Conservation (phyloP, 352 stramenopile species). For the Phytopythium helicoides region DNA sequence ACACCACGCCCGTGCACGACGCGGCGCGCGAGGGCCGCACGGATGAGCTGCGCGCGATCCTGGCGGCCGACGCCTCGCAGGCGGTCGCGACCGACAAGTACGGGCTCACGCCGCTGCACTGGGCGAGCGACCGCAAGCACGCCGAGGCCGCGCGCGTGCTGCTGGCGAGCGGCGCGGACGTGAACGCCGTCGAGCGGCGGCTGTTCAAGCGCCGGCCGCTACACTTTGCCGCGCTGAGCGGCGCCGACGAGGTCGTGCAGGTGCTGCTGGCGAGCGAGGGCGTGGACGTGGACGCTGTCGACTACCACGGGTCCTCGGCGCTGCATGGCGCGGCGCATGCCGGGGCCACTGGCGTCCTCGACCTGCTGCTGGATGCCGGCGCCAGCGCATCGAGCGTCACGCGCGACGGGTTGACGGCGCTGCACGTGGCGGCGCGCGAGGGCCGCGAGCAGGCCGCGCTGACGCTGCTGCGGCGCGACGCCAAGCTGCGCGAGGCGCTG, state of each 20-base stretch:
- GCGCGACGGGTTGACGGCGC: conserved; percentile 21
- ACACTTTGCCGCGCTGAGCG: conserved; percentile 57
- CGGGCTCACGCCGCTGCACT: conserved; percentile 66
- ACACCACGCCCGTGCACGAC: conserved; percentile 59
- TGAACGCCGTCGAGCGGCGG: conserved; percentile 53
- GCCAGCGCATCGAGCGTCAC: conserved; percentile 17
- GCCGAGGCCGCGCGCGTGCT: conserved; percentile 23
- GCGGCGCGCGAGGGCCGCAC: conserved; percentile 47
- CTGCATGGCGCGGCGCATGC: conserved; percentile 57
- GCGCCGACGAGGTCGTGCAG: conserved; percentile 25
- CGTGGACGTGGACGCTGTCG: conserved; percentile 26
- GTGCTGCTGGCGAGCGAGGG: conserved; percentile 39
- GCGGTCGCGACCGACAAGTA: conserved; percentile 60
- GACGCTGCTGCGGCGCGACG: conserved; percentile 15
- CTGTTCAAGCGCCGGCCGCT: conserved; percentile 69
- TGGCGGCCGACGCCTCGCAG: conserved; percentile 25
- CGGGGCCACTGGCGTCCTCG: conserved; percentile 20
- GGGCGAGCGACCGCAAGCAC: conserved; percentile 62
- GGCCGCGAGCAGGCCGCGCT: conserved; percentile 16
- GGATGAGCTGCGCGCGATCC: conserved; percentile 31
- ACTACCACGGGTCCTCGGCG: conserved; percentile 53
- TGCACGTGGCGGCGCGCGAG: conserved; percentile 33
- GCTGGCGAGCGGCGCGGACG: conserved; percentile 37
- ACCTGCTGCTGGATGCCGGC: conserved; percentile 19
- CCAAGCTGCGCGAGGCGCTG: conserved; percentile 13